Evolutionary conservation across 78 protist genomes (phyloP), one percentile per base, ranked within the genome.

Genomic region (Neovahlkampfia damariscottae): DNA sequence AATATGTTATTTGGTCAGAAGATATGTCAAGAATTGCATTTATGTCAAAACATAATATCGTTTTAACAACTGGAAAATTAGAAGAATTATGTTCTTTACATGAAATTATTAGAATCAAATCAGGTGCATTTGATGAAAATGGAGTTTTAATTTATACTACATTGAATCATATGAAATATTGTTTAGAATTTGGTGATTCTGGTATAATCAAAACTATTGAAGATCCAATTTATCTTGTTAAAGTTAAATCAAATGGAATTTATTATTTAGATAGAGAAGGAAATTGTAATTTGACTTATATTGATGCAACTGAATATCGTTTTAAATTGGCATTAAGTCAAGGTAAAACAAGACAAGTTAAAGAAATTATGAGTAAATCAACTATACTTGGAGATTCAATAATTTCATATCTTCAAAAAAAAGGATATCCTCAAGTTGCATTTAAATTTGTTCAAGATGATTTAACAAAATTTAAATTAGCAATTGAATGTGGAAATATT

Each of bases 401-500:
- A 76, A 92, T 96, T 36, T 85, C 95, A 1, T 96, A 93, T 70
- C 87, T 96, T 35, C 97, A 93, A 80, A 41, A 83, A 84, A 86
- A 88, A 67, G 89, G 92, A 5, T 79, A 74, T 81, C 84, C 86
- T 70, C 94, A 58, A 87, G 86, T 94, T 3, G 98, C 98, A 2
- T 90, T 95, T 71, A 90, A 93, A 78, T 93, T 97, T 66, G 99
- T 95, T 27, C 82, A 86, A 81, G 98, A 97, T 88, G 90, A 81
- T 34, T 67, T 83, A 39, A 84, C 90, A 5, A 84, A 94, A 29
- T 96, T 97, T 91, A 59, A 86, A 27, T 89, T 97, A 1, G 99
- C 99, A 0, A 67, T 97, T 40, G 97, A 97, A 72, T 93, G 97
- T 72, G 98, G 98, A 32, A 90, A 95, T 84, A 79, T 97, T 34